Evolutionary conservation across 192 early-diverging fungal genomes (phyloP).

Genomic region (Backusella westeae): DNA sequence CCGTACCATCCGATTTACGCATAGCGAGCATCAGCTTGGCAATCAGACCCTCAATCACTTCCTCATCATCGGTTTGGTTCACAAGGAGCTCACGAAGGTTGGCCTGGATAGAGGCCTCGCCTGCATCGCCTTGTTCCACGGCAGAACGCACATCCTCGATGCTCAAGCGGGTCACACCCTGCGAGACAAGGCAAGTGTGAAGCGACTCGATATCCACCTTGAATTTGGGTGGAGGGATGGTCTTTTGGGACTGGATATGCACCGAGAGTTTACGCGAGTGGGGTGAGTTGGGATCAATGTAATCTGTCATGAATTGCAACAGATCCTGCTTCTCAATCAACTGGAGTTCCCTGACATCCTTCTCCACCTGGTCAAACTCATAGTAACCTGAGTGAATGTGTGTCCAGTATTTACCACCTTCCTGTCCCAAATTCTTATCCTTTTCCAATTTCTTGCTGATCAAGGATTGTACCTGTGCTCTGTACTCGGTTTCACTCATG

Average conservation of each 20-base stretch:
- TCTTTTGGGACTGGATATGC: slow-evolving; percentile 56
- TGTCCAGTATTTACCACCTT: slow-evolving; percentile 69
- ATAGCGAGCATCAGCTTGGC: slow-evolving; percentile 23
- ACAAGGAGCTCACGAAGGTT: slow-evolving; percentile 23
- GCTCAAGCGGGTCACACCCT: slow-evolving; percentile 14
- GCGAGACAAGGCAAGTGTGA: slow-evolving; percentile 28
- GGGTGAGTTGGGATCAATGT: slow-evolving; percentile 51
- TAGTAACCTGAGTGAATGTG: slow-evolving; percentile 78
- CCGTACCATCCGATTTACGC: slow-evolving; percentile 13
- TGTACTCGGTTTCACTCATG: slow-evolving; percentile 70
- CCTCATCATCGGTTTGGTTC: slow-evolving; percentile 31
- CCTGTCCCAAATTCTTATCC: slow-evolving; percentile 80
- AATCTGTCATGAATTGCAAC: slow-evolving; percentile 56
- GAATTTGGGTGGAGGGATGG: slow-evolving; percentile 9
- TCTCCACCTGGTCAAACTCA: slow-evolving; percentile 71
- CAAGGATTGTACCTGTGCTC: slow-evolving; percentile 70
- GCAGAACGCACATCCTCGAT: slow-evolving; percentile 27
- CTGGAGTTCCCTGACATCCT: slow-evolving; percentile 58
- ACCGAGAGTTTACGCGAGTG: slow-evolving; percentile 60
- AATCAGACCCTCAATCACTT: slow-evolving; percentile 24
- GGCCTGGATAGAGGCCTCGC: slow-evolving; percentile 23
- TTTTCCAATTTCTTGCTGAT: slow-evolving; percentile 74
- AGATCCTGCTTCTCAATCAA: slow-evolving; percentile 43
- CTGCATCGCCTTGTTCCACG: slow-evolving; percentile 21
- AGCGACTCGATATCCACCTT: slow-evolving; percentile 37